phyloP scores from a whole-genome alignment of 306 rosid genomes.

The Prunus davidiana region DNA sequence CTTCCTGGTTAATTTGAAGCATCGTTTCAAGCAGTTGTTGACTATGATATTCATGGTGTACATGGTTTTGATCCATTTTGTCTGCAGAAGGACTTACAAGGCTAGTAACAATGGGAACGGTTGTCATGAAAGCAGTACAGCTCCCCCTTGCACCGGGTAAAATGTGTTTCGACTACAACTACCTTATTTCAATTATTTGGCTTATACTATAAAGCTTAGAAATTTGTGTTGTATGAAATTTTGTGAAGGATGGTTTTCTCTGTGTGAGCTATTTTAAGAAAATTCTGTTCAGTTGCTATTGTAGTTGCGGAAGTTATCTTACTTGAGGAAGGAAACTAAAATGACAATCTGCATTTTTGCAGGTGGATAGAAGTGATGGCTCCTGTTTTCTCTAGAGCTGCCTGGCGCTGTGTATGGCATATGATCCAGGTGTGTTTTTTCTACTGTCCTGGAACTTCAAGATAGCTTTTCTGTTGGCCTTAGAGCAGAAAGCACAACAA shows the following conservation, averaged over 20 bases:
- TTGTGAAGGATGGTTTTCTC: background rate
- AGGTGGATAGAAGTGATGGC: conserved; percentile 99
- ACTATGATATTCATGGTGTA: conserved; percentile 7
- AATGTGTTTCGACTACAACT: background rate
- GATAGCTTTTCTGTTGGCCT: background rate
- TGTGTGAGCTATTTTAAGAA: background rate
- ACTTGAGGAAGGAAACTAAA: conserved; percentile 18
- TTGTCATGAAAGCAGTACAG: conserved; percentile 58
- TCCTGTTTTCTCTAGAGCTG: conserved; percentile 83
- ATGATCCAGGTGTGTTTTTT: conserved; percentile 75
- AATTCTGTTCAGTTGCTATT: background rate
- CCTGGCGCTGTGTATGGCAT: conserved; percentile 95
- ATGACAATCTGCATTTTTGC: conserved; percentile 26
- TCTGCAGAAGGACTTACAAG: conserved; percentile 74
- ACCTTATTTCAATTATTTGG: background rate
- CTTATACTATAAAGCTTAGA: no score
- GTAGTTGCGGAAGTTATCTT: background rate
- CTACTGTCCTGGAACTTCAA: background rate
- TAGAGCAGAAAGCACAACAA: background rate
- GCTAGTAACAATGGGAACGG: conserved; percentile 46
- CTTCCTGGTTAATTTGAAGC: background rate
- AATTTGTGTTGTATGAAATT: background rate
- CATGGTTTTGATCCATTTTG: conserved; percentile 23
- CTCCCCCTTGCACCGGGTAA: conserved; percentile 99
- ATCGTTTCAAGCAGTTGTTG: background rate